Percentiles rank a stretch among this genome's conserved stretches.
Conservation (phyloP, 2,329 filamentous ascomycete genomes). For the Xylariomycetidae sp. region DNA sequence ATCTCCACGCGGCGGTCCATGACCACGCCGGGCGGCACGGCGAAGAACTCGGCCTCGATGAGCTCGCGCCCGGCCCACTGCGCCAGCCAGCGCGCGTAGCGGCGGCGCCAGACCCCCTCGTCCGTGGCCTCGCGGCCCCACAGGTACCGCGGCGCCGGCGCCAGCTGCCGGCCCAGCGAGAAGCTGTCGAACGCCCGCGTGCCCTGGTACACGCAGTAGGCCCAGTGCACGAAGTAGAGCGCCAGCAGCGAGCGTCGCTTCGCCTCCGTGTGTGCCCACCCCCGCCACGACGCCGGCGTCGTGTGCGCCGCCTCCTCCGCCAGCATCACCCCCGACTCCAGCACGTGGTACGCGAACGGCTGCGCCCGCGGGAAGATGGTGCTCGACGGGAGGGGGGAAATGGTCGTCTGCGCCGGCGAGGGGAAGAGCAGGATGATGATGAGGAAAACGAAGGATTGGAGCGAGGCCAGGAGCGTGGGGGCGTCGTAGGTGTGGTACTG, state of each 20-base stretch:
- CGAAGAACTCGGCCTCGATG: constrained; percentile 27
- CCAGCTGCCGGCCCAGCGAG: constrained; percentile 32
- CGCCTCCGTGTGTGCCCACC: constrained; percentile 44
- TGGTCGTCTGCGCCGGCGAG: constrained; percentile 13
- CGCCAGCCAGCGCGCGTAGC: constrained; percentile 28
- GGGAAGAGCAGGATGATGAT: constrained; percentile 33
- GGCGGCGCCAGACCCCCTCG: constrained; percentile 26
- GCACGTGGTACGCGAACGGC: constrained; percentile 24
- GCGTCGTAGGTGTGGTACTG: constrained; percentile 29
- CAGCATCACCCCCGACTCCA: constrained; percentile 27
- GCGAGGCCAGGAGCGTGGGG: constrained; percentile 25
- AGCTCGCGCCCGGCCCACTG: constrained; percentile 27
- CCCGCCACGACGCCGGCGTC: constrained; percentile 28
- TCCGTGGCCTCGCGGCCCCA: constrained; percentile 28
- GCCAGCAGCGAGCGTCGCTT: constrained; percentile 41
- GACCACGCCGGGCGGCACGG: constrained; percentile 21
- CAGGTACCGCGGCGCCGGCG: constrained; percentile 30
- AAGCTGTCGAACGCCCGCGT: constrained; percentile 28
- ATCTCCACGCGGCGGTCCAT: constrained; percentile 28
- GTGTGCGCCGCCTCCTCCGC: constrained; percentile 26
- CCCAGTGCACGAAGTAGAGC: constrained; percentile 32
- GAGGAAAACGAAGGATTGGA: constrained; percentile 32
- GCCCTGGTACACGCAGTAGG: constrained; percentile 30
- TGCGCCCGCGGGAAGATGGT: constrained; percentile 28
- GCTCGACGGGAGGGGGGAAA: constrained; percentile 15